phyloP scores from a whole-genome alignment of 2,329 filamentous ascomycete species.

The Falciphora oryzae region DNA sequence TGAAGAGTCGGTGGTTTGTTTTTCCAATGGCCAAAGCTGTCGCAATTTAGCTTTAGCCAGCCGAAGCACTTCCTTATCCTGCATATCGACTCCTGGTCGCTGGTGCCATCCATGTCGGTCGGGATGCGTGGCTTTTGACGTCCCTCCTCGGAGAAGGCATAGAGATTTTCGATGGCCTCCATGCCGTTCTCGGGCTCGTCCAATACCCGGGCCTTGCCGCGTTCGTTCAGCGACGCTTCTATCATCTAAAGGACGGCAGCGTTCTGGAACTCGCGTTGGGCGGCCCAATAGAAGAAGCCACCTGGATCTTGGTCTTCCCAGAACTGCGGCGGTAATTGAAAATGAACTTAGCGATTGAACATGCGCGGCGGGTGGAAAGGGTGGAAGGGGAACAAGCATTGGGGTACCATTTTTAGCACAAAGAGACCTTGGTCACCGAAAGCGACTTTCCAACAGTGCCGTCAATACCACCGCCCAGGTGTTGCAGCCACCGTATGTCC shows the following conservation, averaged over 20 bases:
- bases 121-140: not conserved
- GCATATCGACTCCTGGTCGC: not conserved
- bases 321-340: not conserved
- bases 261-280: constrained; percentile 3
- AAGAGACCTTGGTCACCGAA: not conserved
- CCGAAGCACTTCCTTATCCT: too few species aligned
- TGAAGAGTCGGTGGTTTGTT: not conserved
- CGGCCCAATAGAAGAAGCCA: not conserved
- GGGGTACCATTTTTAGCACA: not conserved
- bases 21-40: not conserved
- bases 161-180: constrained; percentile 3
- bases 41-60: too few species aligned
- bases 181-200: not conserved
- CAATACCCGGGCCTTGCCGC: too few species aligned
- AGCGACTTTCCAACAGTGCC: not conserved
- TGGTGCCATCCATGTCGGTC: not conserved
- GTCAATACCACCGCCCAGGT: not conserved
- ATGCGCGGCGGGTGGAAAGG: too few species aligned
- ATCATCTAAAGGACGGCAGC: not conserved
- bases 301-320: not conserved
- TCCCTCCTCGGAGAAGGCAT: not conserved
- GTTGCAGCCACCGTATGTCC: not conserved
- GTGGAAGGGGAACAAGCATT: too few species aligned
- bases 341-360: too few species aligned
- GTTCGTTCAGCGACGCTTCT: not conserved